phyloP scores from a whole-genome alignment of 495 filamentous ascomycete species.

The Astrothelium subdiscretum region DNA sequence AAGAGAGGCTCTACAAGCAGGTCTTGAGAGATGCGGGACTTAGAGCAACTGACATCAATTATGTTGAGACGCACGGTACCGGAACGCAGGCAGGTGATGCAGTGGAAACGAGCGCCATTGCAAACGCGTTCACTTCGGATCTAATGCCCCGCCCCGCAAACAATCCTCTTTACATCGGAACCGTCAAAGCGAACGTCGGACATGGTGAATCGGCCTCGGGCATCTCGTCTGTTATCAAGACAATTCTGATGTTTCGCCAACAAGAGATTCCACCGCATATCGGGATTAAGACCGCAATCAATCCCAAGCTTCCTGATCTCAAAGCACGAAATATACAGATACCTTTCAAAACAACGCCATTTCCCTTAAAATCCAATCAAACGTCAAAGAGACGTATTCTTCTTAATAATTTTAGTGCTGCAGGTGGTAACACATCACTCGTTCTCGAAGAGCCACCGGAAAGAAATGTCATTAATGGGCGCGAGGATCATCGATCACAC shows the following conservation, averaged over 20 bases:
- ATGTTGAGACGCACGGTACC: slow-evolving; percentile 33
- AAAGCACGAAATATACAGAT: slow-evolving; percentile 27
- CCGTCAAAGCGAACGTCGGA: slow-evolving; percentile 27
- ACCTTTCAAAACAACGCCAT: slow-evolving; percentile 20
- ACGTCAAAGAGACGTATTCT: slow-evolving; percentile 39
- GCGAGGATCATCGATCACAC: slow-evolving; percentile 36
- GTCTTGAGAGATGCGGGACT: slow-evolving; percentile 13
- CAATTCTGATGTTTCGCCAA: slow-evolving; percentile 28
- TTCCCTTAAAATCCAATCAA: slow-evolving; percentile 10
- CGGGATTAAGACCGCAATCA: slow-evolving; percentile 31
- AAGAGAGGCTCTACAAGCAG: slow-evolving; percentile 15
- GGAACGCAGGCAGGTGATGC: slow-evolving; percentile 32
- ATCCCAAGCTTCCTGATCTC: slow-evolving; percentile 27
- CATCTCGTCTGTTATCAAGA: slow-evolving; percentile 26
- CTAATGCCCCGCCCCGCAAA: background rate
- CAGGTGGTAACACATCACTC: slow-evolving; percentile 42
- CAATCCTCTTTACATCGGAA: slow-evolving; percentile 21
- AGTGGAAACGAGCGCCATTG: slow-evolving; percentile 26
- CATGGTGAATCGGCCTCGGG: slow-evolving; percentile 28
- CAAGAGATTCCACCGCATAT: slow-evolving; percentile 27
- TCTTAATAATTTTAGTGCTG: slow-evolving; percentile 58
- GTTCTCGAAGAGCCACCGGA: slow-evolving; percentile 45
- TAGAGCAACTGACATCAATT: slow-evolving; percentile 18
- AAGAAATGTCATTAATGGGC: background rate
- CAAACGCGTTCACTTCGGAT: slow-evolving; percentile 21